These are phyloP conservation scores for Leishmania martiniquensis DNA, from an alignment of 208 protist genomes.

Conservation along the genomic window DNA sequence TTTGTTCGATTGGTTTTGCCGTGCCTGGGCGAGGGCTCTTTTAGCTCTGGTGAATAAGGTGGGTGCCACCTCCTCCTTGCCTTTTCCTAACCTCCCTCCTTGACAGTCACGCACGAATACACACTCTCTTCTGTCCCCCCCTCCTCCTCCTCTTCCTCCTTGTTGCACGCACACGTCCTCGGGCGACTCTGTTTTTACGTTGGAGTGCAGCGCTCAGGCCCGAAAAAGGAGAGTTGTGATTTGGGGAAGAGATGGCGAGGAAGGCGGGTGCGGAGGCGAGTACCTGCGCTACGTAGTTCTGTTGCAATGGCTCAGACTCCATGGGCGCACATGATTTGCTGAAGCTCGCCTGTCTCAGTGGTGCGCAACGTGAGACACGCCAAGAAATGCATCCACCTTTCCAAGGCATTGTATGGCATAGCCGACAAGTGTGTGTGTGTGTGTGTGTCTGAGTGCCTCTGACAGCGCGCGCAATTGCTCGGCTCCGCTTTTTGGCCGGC, in stretches of 20 bases:
- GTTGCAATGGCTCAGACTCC: not conserved
- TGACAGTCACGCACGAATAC: not conserved
- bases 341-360: slow-evolving; percentile 9
- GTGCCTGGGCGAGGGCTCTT: not conserved
- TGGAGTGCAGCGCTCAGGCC: not conserved
- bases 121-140: not conserved
- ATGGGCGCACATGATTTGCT: slow-evolving; percentile 6
- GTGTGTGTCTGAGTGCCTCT: not conserved
- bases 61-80: not conserved
- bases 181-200: not conserved
- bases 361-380: not conserved
- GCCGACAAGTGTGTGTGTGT: not conserved
- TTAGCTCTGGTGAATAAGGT: not conserved
- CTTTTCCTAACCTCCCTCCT: not conserved
- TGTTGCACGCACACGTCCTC: not conserved
- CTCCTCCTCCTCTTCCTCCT: not conserved
- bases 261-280: not conserved
- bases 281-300: not conserved
- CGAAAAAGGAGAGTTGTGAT: not conserved
- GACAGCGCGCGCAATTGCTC: too few relatives aligned
- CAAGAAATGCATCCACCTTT: not conserved
- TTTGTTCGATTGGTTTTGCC: not conserved
- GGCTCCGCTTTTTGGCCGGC: not conserved
- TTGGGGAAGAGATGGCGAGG: not conserved
- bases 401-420: not conserved